A percentile compares a stretch with the other conserved stretches of the same genome.
Evolutionary conservation across 164 flowering plant species (phyloP).

Genomic region (Aristolochia fimbriata): DNA sequence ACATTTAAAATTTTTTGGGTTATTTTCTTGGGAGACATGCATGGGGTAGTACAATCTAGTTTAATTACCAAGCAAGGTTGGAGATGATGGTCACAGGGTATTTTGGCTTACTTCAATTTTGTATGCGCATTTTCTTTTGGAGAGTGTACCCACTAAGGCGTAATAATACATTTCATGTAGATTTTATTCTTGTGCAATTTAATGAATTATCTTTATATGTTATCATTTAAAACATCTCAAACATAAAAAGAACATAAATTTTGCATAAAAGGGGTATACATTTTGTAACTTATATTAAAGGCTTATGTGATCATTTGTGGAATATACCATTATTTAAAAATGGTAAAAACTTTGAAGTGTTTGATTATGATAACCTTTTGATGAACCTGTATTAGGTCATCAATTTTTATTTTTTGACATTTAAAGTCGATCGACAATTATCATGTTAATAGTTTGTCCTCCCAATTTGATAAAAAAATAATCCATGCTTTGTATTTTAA

Average conservation of each 20-base stretch:
- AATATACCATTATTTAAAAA: too few relatives aligned
- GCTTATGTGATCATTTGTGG: too few relatives aligned
- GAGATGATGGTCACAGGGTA: conserved; percentile 85
- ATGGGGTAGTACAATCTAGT: conserved; percentile 40
- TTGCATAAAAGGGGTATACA: too few relatives aligned
- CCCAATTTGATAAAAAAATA: too few relatives aligned
- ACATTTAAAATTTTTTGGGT: conserved; percentile 45
- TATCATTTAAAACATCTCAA: too few relatives aligned
- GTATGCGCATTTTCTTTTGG: conserved; percentile 80
- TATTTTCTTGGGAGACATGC: conserved; percentile 72
- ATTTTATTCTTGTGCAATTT: not conserved
- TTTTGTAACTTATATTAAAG: not conserved
- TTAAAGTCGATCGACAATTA: too few relatives aligned
- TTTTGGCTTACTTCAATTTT: conserved; percentile 80
- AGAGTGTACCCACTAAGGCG: conserved; percentile 59
- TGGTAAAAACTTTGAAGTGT: too few relatives aligned
- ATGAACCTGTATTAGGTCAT: not conserved
- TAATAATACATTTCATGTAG: not conserved
- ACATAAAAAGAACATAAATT: too few relatives aligned
- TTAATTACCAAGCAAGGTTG: conserved; percentile 65
- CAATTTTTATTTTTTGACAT: not conserved
- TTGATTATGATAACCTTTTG: not conserved
- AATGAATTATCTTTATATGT: too few relatives aligned
- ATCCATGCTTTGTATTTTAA: too few relatives aligned
- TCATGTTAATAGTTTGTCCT: too few relatives aligned